Evolutionary conservation across 257 asterid species (phyloP).

Genomic region (Solanum ossicruentum): DNA sequence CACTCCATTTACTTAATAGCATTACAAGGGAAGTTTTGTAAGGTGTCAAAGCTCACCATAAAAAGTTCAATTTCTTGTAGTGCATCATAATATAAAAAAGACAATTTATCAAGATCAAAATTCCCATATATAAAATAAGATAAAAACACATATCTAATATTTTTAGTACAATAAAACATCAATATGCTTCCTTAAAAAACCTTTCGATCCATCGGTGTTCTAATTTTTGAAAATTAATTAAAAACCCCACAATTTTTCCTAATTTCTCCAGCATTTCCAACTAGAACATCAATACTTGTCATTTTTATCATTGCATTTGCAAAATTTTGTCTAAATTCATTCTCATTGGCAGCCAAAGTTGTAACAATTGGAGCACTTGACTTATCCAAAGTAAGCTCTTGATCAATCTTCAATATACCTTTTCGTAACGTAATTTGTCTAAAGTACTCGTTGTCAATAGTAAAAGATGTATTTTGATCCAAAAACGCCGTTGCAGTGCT

Average conservation of each 20-base stretch:
- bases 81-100: background rate
- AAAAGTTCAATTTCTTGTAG: no score
- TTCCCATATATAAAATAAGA: background rate
- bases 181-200: background rate
- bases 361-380: constrained; percentile 21
- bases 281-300: constrained; percentile 15
- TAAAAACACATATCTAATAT: background rate
- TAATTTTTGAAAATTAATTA: background rate
- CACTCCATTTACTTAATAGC: background rate
- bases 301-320: constrained; percentile 16
- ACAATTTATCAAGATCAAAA: background rate
- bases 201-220: background rate
- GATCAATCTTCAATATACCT: constrained; percentile 65
- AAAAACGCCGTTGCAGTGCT: constrained; percentile 36
- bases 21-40: background rate
- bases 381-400: constrained; percentile 33
- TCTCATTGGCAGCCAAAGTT: constrained; percentile 1
- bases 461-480: constrained; percentile 56
- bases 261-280: constrained; percentile 17
- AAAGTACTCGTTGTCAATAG: constrained; percentile 45
- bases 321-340: background rate
- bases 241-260: constrained; percentile 20
- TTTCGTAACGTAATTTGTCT: constrained; percentile 29
- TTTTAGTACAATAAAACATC: background rate
- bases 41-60: background rate